Evolutionary conservation across 2,329 filamentous ascomycete species (phyloP), one percentile per base, ranked within the genome.

Genomic region (Thermochaetoides dissita): DNA sequence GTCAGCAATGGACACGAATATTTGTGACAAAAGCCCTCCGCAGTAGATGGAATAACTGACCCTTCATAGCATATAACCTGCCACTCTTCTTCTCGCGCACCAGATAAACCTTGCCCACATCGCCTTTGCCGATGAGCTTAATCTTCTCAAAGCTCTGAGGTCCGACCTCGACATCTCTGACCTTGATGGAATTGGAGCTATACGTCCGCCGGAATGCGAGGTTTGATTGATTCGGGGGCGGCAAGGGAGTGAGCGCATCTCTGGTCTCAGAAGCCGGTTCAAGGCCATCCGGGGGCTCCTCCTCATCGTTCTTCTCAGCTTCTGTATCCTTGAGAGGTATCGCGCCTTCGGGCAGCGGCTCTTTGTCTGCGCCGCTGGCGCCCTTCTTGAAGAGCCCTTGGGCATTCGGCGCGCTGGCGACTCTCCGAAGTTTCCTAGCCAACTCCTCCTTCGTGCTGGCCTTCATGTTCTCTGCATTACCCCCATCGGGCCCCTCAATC

Each of bases 81-180:
- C 79, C 81, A 56, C 88, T 94, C 74, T 96, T 96, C 76, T 98
- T 98, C 64, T 98, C 91, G 52, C 87, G 76, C 40, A 98, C 91
- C 52, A 98, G 68, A 59, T 98, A 98, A 1, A 98, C 91, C 67
- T 98, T 98, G 48, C 91, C 91, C 24, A 98, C 91, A 63, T 98
- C 91, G 45, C 91, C 91, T 67, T 98, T 98, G 43, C 91, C 91
- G 57, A 98, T 95, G 64, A 98, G 73, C 63, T 98, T 98, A 64
- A 98, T 95, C 75, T 98, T 98, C 71, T 98, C 91, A 56, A 98
- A 98, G 60, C 89, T 96, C 48, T 84, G 73, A 0, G 91, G 91
- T 0, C 87, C 84, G 32, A 98, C 91, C 64, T 98, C 91, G 38
- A 98, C 91, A 59, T 94, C 87, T 55, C 91, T 78, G 51, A 96